Evolutionary conservation across 768 basidiomycete species (phyloP), one percentile per base, ranked within the genome.

Genomic region (Kwoniella mangroviensis): DNA sequence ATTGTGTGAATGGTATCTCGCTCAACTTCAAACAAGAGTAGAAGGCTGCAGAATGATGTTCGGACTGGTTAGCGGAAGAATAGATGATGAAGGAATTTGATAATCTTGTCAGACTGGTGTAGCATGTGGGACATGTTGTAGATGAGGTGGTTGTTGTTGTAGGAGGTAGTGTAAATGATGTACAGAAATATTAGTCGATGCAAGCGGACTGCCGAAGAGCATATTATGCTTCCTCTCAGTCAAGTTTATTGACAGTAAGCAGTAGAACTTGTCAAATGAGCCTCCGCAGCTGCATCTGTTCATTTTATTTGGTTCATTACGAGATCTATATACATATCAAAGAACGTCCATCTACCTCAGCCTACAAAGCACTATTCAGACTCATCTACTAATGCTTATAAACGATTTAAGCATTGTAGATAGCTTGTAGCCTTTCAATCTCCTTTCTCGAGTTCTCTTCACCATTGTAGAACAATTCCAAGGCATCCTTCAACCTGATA

Each of bases 1-100:
- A 83, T 70, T 83, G 82, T 63, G 82, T 96, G 69, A 97, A 96
- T 81, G 94, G 92, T 3, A 81, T 97, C 72, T 93, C 92, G 3
- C 84, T 97, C 60, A 91, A 86, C 67, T 95, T 95, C 84, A 82
- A 85, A 21, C 87, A 89, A 0, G 88, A 87, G 68, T 66, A 54
- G 53, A 34, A 34, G 34, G 34, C 34, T 34, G 34, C 9, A 34
- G 34, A 34, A 34, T 1, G 34, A 34, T 34, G 34, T 34, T 34
- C 9, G 34, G 34, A 0, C 34, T 34, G 0, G 1, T 34, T 34
- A 34, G 4, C 34, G 6, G 34, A 34, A 7, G 34, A 7, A 34
- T 34, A 1, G 34, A 34, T 34, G 34, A 5, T 52, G 17, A 17
- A 17, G 51, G 13, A 17, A 52, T 17, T 10, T 10, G 51, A 17